These are phyloP conservation scores for Fusarium albosuccineum DNA, from an alignment of 2,329 filamentous ascomycete species.

Conservation along the genomic window DNA sequence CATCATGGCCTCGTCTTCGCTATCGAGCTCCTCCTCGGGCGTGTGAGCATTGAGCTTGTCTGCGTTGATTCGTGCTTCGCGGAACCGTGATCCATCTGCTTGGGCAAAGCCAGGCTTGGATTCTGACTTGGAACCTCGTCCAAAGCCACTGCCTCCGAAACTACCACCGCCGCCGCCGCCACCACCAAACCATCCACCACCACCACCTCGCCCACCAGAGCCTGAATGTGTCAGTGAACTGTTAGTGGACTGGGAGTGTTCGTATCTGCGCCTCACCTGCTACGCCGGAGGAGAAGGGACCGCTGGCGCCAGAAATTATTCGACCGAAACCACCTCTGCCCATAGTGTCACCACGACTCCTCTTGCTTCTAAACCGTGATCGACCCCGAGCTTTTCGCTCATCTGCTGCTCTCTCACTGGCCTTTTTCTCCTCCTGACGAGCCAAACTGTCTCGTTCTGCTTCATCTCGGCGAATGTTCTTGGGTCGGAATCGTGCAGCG, in stretches of 20 bases:
- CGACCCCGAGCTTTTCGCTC: conserved; percentile 56
- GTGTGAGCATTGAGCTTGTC: conserved; percentile 65
- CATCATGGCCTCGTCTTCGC: conserved; percentile 59
- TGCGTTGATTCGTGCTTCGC: conserved; percentile 67
- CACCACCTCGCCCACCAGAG: conserved; percentile 40
- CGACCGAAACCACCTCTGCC: conserved; percentile 56
- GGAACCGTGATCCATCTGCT: conserved; percentile 46
- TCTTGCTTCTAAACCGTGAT: conserved; percentile 56
- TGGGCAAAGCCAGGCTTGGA: conserved; percentile 56
- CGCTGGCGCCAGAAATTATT: conserved; percentile 53
- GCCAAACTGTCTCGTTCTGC: conserved; percentile 62
- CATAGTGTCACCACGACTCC: conserved; percentile 60
- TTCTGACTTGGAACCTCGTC: conserved; percentile 50
- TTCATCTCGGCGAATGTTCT: conserved; percentile 64
- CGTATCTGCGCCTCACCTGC: conserved; percentile 40
- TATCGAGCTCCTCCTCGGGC: conserved; percentile 59
- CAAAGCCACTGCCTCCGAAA: conserved; percentile 48
- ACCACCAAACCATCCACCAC: conserved; percentile 48
- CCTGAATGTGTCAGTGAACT: conserved; percentile 19
- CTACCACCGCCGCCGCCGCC: conserved; percentile 36
- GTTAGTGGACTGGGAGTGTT: not conserved
- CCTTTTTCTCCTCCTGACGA: conserved; percentile 59
- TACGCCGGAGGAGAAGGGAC: conserved; percentile 54
- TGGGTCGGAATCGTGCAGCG: conserved; percentile 60
- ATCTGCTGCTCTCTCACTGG: conserved; percentile 56